phyloP scores from a whole-genome alignment of 805 yeast species.

The Zygotorulaspora sp. region DNA sequence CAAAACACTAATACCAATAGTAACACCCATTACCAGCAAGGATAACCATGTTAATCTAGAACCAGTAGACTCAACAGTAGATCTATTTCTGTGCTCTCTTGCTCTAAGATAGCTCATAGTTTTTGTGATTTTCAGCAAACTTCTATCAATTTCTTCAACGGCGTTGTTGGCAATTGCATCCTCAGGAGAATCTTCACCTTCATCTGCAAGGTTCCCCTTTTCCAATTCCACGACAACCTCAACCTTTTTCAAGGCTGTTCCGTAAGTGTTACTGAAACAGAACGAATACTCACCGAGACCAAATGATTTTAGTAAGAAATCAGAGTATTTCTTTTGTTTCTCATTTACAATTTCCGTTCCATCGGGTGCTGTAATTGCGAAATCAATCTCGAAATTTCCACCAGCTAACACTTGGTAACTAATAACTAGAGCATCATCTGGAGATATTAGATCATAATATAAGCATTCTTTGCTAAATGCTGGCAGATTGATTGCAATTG shows the following conservation, averaged over 20 bases:
- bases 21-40: conserved; percentile 61
- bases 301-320: conserved; percentile 54
- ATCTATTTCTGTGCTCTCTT: conserved; percentile 94
- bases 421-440: conserved; percentile 39
- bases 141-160: conserved; percentile 53
- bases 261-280: conserved; percentile 61
- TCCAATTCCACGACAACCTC: conserved; percentile 57
- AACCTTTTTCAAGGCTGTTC: conserved; percentile 59
- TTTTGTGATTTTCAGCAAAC: conserved; percentile 53
- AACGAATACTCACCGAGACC: conserved; percentile 59
- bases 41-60: conserved; percentile 74
- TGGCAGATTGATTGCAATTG: conserved; percentile 36
- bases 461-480: conserved; percentile 45
- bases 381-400: conserved; percentile 64
- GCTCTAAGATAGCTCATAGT: conserved; percentile 85
- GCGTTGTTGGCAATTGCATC: conserved; percentile 52
- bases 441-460: conserved; percentile 35
- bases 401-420: conserved; percentile 56
- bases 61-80: conserved; percentile 78
- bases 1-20: conserved; percentile 70
- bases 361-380: conserved; percentile 52
- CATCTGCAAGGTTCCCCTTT: conserved; percentile 29
- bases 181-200: conserved; percentile 43
- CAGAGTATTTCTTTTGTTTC: conserved; percentile 59
- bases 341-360: conserved; percentile 47